These are phyloP conservation scores for Phlyctochytrium planicorne DNA, from an alignment of 192 early-diverging fungal genomes.

Conservation along the genomic window DNA sequence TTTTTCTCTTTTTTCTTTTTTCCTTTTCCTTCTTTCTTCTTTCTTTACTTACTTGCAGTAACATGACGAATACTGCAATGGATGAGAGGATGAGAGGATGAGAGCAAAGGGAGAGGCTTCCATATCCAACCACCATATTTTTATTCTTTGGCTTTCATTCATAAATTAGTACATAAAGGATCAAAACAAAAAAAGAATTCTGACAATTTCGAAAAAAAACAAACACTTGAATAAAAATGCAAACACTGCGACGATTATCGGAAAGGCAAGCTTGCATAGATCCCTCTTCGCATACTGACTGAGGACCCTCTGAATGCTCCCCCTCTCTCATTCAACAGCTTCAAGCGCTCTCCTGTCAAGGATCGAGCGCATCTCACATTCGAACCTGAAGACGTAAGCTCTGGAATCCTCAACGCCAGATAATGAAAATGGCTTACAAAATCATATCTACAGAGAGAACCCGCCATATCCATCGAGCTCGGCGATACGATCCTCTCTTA, in stretches of 20 bases:
- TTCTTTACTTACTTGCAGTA: too few relatives aligned
- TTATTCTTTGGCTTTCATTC: too few relatives aligned
- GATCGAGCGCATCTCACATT: not conserved
- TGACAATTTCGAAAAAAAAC: not conserved
- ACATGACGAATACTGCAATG: too few relatives aligned
- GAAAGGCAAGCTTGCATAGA: not conserved
- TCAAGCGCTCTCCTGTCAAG: not conserved
- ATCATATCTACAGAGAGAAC: not conserved
- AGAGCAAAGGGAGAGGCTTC: too few relatives aligned
- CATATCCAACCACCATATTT: too few relatives aligned
- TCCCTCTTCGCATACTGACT: too few relatives aligned
- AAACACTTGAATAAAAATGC: not conserved
- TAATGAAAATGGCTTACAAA: too few relatives aligned
- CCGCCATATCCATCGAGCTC: slow-evolving; percentile 11
- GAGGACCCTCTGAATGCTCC: too few relatives aligned
- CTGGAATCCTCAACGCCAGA: too few relatives aligned
- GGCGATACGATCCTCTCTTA: slow-evolving; percentile 12
- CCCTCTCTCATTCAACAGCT: not conserved
- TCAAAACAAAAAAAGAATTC: not conserved
- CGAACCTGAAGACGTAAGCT: not conserved
- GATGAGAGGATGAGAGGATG: too few relatives aligned
- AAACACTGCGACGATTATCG: not conserved
- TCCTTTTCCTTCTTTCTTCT: not conserved
- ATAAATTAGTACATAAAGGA: too few relatives aligned
- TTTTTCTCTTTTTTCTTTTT: not conserved